Evolutionary conservation across 2,329 filamentous ascomycete species (phyloP), one percentile per base, ranked within the genome.

Genomic region (Trichophyton simii): DNA sequence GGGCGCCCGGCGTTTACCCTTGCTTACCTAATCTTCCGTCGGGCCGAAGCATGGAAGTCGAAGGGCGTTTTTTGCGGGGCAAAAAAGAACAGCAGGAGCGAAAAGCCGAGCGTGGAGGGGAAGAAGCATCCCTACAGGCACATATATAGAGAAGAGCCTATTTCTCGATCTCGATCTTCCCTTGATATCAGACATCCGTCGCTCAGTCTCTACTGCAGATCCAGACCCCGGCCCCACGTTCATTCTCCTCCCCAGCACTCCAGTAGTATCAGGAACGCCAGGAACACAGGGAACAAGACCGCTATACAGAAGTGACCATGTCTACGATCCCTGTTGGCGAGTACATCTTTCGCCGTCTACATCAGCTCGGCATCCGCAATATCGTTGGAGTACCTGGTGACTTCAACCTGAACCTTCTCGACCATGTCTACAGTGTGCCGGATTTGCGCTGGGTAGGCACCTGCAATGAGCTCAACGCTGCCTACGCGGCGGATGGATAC

Each of bases 381-480:
- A 54, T 65, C 42, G 48, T 65, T 25, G 64, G 64, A 59, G 64
- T 65, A 28, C 64, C 64, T 28, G 64, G 64, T 20, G 64, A 65
- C 38, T 65, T 64, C 57, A 65, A 65, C 52, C 54, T 65, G 7
- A 63, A 64, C 41, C 62, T 65, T 3, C 59, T 65, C 55, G 64
- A 65, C 58, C 65, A 68, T 46, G 65, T 69, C 20, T 63, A 65
- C 62, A 64, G 61, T 58, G 60, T 64, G 15, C 59, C 62, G 4
- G 74, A 73, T 1, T 65, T 78, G 18, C 66, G 65, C 13, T 78
- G 76, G 76, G 76, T 80, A 9, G 81, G 81, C 63, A 83, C 80
- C 63, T 75, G 77, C 60, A 84, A 84, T 65, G 82, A 84, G 68
- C 76, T 84, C 57, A 83, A 83, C 0, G 79, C 80, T 2, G 62